Base-by-base conservation (phyloP, 1,284 basidiomycete species). In the Microstroma glucosiphilum region DNA sequence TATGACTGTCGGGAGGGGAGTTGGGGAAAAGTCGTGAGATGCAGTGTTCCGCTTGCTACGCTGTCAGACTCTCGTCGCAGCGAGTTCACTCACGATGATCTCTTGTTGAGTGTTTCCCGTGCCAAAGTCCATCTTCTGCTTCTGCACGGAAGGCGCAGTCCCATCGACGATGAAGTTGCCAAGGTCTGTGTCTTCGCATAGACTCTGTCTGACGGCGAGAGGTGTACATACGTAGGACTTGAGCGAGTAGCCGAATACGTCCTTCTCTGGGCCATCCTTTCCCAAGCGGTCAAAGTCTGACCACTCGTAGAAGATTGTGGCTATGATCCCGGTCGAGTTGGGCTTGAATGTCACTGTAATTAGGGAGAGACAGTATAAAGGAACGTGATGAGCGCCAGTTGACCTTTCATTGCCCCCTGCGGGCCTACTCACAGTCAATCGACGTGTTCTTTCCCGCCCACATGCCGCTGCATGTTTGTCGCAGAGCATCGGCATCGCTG, bases 231-330 rank as follows among this genome's bases (percentile, higher is more conserved):
- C 86, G 74, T 92, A 98, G 40, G 89, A 91, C 58, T 68, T 69
- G 57, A 69, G 55, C 65, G 73, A 61, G 59, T 66, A 66, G 37
- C 75, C 58, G 77, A 80, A 79, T 6, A 71, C 68, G 56, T 81
- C 80, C 42, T 60, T 49, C 1, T 75, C 67, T 17, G 62, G 49
- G 1, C 62, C 62, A n/a, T 80, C 74, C 26, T 81, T 89, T 40
- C 94, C 94, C 12, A 98, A 83, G 75, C 89, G 91, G 60, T 83
- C 81, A 57, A 88, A 87, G 76, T 98, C 94, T 37, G 83, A 78
- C 90, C 92, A 97, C 80, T 98, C 94, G 79, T 97, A 98, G 56
- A 98, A 87, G 61, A 96, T 88, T 82, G 94, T 87, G 17, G 94
- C 90, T 30, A 96, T 83, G 76, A 92, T 90, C n/a, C 94, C 94